phyloP scores from a whole-genome alignment of 2,329 filamentous ascomycete species.

The Hypoxylon sp. region DNA sequence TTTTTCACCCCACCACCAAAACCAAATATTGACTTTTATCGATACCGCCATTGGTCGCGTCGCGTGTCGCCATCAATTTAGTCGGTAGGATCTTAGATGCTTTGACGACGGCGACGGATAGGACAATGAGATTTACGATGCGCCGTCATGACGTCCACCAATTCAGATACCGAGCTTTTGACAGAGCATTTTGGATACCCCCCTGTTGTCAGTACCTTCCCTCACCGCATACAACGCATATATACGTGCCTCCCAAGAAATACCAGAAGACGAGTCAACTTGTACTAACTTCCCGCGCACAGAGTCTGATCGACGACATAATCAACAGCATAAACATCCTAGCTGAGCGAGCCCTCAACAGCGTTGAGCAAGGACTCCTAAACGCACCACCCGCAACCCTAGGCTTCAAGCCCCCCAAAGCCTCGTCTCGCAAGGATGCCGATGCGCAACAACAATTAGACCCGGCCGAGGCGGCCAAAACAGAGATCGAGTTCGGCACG shows the following conservation, averaged over 20 bases:
- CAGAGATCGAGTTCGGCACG: conserved; percentile 89
- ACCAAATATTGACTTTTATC: conserved; percentile 54
- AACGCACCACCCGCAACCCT: conserved; percentile 80
- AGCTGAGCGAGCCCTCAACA: conserved; percentile 89
- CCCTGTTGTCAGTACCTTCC: conserved; percentile 77
- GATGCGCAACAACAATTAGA: conserved; percentile 56
- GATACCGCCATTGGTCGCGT: conserved; percentile 32
- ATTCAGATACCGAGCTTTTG: conserved; percentile 76
- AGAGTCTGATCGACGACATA: conserved; percentile 97
- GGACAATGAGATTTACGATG: conserved; percentile 50
- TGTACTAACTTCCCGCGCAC: conserved; percentile 36
- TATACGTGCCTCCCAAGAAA: neutral
- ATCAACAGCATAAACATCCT: conserved; percentile 97
- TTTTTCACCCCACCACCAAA: conserved; percentile 46
- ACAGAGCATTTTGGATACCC: conserved; percentile 98
- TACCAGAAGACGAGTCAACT: neutral
- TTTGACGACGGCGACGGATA: conserved; percentile 17
- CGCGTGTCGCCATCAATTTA: conserved; percentile 32
- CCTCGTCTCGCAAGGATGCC: conserved; percentile 61
- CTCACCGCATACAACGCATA: neutral
- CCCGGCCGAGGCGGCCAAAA: conserved; percentile 60
- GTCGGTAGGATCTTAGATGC: neutral
- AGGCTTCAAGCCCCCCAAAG: conserved; percentile 77
- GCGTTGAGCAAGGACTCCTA: conserved; percentile 86
- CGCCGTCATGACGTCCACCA: conserved; percentile 50